Evolutionary conservation across 768 basidiomycete genomes (phyloP).

Genomic region (Rhizopogon vesiculosus): DNA sequence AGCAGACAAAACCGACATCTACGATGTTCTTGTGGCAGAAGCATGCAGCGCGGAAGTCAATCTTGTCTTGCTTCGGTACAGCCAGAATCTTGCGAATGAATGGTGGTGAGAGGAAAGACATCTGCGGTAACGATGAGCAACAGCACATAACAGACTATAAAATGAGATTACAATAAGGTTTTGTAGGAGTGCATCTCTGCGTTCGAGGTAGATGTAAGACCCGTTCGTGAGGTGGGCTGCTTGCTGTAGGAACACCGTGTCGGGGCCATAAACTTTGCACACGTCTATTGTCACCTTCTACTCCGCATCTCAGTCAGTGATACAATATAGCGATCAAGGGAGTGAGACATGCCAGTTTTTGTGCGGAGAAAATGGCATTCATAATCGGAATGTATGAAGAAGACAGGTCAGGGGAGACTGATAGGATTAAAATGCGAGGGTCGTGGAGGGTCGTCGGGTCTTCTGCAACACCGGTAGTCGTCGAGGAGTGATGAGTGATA

Average conservation of each 20-base stretch:
- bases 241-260: conserved; percentile 95
- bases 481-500: conserved; percentile 32
- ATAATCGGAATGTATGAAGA: conserved; percentile 96
- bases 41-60: conserved; percentile 96
- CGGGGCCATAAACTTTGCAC: conserved; percentile 84
- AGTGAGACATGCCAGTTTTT: conserved; percentile 72
- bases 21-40: conserved; percentile 98
- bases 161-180: conserved; percentile 64
- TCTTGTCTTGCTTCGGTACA: conserved; percentile 88
- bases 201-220: conserved; percentile 82
- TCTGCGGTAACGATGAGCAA: conserved; percentile 41
- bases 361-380: conserved; percentile 99
- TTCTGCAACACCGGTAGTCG: conserved; percentile 23
- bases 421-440: conserved; percentile 71
- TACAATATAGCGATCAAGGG: background rate
- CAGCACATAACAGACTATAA: background rate
- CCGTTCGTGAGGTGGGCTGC: conserved; percentile 95
- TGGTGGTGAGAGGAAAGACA: conserved; percentile 73
- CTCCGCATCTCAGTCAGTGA: background rate
- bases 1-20: conserved; percentile 96
- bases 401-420: conserved; percentile 87
- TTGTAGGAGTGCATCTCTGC: conserved; percentile 84
- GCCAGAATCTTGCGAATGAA: conserved; percentile 72
- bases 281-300: conserved; percentile 98
- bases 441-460: conserved; percentile 34